Percentiles rank a stretch among this genome's conserved stretches.
Evolutionary conservation across 192 early-diverging fungal species (phyloP).

Genomic region (Backusella westeae): DNA sequence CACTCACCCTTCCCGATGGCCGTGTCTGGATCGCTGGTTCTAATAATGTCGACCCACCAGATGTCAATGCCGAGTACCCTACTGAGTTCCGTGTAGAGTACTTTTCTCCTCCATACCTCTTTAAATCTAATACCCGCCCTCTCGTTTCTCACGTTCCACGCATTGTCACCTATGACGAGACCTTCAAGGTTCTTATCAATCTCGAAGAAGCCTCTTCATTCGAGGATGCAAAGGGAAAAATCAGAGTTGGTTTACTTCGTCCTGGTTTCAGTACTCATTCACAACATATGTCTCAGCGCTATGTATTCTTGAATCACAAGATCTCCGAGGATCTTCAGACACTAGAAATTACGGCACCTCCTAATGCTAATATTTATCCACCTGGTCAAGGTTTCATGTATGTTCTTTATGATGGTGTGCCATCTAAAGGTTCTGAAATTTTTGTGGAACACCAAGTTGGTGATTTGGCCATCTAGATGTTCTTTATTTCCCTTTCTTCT

Average conservation of each 20-base stretch:
- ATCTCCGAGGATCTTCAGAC: constrained; percentile 24
- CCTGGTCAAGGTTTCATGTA: constrained; percentile 52
- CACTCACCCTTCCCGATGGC: constrained; percentile 49
- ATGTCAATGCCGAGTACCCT: constrained; percentile 36
- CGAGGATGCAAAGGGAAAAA: constrained; percentile 5
- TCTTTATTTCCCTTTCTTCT: not conserved
- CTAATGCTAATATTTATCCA: constrained; percentile 50
- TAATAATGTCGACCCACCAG: constrained; percentile 47
- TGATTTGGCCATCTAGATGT: constrained; percentile 6
- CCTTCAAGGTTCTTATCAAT: constrained; percentile 22
- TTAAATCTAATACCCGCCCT: constrained; percentile 36
- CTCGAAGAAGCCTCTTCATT: constrained; percentile 15
- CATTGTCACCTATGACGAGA: constrained; percentile 18
- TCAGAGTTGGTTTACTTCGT: constrained; percentile 44
- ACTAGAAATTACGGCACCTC: constrained; percentile 41
- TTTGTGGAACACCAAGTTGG: constrained; percentile 14
- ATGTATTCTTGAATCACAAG: constrained; percentile 38
- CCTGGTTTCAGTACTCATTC: constrained; percentile 55
- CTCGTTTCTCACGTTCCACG: constrained; percentile 35
- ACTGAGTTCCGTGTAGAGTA: constrained; percentile 56
- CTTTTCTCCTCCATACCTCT: constrained; percentile 52
- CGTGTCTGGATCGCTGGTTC: constrained; percentile 59
- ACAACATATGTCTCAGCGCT: constrained; percentile 51
- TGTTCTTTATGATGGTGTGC: constrained; percentile 49
- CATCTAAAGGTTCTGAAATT: constrained; percentile 26